Conservation (phyloP, 805 yeast genomes). For the Candida boidinii region DNA sequence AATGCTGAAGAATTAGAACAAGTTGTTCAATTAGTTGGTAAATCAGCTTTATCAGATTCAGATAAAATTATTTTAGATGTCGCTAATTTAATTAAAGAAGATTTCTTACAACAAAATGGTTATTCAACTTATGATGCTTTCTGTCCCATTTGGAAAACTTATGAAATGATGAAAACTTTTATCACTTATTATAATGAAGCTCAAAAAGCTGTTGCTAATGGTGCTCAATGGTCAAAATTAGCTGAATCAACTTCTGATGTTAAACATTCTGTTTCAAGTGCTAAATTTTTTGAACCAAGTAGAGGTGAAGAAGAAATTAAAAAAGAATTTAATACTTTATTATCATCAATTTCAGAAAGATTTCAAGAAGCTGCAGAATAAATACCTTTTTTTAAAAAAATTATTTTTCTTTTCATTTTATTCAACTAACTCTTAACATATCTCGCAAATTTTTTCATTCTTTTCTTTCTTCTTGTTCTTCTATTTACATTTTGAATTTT, state of each 20-base stretch:
- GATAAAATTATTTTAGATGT: slow-evolving; percentile 97
- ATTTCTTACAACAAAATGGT: slow-evolving; percentile 98
- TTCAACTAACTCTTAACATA: background rate
- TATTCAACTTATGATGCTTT: slow-evolving; percentile 96
- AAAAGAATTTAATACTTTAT: slow-evolving; percentile 69
- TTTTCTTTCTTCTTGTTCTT: background rate
- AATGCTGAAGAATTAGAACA: slow-evolving; percentile 98
- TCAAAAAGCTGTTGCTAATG: slow-evolving; percentile 89
- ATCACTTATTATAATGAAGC: slow-evolving; percentile 93
- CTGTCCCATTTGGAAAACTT: slow-evolving; percentile 99
- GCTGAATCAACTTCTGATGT: slow-evolving; percentile 84
- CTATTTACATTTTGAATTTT: background rate
- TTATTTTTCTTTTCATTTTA: background rate
- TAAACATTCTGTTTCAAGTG: slow-evolving; percentile 86
- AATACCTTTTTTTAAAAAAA: slow-evolving; percentile 6
- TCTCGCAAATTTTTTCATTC: background rate
- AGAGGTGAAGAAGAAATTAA: slow-evolving; percentile 76
- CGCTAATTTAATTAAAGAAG: slow-evolving; percentile 86
- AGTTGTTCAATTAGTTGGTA: slow-evolving; percentile 98
- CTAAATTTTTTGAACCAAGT: slow-evolving; percentile 94
- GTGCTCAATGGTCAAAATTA: slow-evolving; percentile 91
- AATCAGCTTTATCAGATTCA: slow-evolving; percentile 91
- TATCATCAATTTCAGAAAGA: slow-evolving; percentile 72
- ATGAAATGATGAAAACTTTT: slow-evolving; percentile 95
- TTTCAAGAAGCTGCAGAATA: slow-evolving; percentile 95